Percentiles rank a stretch among this genome's conserved stretches.
phyloP scores from a whole-genome alignment of 345 rosid species.

The Gossypioides kirkii region DNA sequence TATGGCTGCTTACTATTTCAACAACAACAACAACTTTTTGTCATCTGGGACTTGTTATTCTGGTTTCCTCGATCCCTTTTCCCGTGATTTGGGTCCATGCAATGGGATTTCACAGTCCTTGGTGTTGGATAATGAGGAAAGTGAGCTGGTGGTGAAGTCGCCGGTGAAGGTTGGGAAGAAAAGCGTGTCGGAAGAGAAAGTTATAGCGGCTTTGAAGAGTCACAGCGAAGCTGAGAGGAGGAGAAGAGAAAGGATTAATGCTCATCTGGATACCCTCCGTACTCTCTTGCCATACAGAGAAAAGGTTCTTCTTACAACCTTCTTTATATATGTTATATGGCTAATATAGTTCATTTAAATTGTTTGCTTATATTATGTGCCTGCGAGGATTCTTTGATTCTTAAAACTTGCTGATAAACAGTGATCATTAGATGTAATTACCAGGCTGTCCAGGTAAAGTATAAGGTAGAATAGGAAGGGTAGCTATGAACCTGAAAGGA shows the following conservation, averaged over 20 bases:
- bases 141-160: slow-evolving; percentile 59
- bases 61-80: slow-evolving; percentile 27
- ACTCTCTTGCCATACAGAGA: slow-evolving; percentile 46
- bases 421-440: not conserved
- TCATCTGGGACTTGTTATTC: slow-evolving; percentile 27
- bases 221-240: slow-evolving; percentile 79
- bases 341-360: not conserved
- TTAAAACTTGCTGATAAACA: not conserved
- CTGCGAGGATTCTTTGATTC: not conserved
- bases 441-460: too few relatives aligned
- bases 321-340: too few relatives aligned
- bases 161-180: slow-evolving; percentile 42
- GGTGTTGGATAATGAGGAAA: slow-evolving; percentile 47
- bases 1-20: slow-evolving; percentile 36
- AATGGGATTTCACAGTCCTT: slow-evolving; percentile 34
- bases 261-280: slow-evolving; percentile 61
- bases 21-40: slow-evolving; percentile 21
- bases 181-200: slow-evolving; percentile 44
- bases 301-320: slow-evolving; percentile 33
- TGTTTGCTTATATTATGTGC: not conserved
- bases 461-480: too few relatives aligned
- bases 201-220: slow-evolving; percentile 50
- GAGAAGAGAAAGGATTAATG: slow-evolving; percentile 71
- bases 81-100: slow-evolving; percentile 21
- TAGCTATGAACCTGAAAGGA: too few relatives aligned